A percentile compares a stretch with the other conserved stretches of the same genome.
Conservation (phyloP, 371 early-diverging fungal species). For the Lichtheimia ramosa region DNA sequence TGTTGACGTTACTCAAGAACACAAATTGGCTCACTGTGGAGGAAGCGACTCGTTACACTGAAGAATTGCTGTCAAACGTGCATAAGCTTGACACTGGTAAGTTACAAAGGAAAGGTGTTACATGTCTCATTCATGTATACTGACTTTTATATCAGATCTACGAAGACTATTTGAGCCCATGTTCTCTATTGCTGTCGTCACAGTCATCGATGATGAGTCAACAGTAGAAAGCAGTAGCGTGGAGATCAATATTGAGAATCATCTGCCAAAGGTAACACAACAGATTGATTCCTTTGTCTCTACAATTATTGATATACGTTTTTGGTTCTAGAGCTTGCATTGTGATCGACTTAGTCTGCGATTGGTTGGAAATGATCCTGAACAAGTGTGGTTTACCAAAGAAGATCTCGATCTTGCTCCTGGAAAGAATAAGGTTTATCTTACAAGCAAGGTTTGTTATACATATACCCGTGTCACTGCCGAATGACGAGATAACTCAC, state of each 20-base stretch:
- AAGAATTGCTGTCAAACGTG: conserved; percentile 54
- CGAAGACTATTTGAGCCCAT: conserved; percentile 58
- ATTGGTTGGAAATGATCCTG: conserved; percentile 61
- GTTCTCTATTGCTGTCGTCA: conserved; percentile 56
- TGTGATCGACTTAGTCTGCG: conserved; percentile 53
- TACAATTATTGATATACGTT: background rate
- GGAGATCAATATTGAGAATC: conserved; percentile 58
- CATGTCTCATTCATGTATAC: background rate
- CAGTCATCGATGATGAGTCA: conserved; percentile 57
- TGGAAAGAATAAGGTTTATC: conserved; percentile 63
- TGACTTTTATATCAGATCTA: conserved; percentile 35
- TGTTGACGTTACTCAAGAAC: conserved; percentile 60
- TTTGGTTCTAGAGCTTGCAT: conserved; percentile 36
- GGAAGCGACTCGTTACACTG: conserved; percentile 47
- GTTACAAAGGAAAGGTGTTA: background rate
- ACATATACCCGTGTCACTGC: too few species aligned
- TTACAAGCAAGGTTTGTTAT: conserved; percentile 61
- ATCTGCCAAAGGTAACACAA: conserved; percentile 54
- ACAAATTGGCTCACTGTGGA: conserved; percentile 44
- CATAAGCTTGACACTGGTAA: conserved; percentile 43
- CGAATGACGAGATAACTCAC: background rate
- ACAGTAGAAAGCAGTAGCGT: conserved; percentile 64
- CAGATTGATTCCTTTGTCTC: background rate
- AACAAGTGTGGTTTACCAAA: conserved; percentile 49
- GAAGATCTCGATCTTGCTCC: conserved; percentile 51